Evolutionary conservation across 805 yeast genomes (phyloP).

Genomic region (Lipomyces oligophaga): DNA sequence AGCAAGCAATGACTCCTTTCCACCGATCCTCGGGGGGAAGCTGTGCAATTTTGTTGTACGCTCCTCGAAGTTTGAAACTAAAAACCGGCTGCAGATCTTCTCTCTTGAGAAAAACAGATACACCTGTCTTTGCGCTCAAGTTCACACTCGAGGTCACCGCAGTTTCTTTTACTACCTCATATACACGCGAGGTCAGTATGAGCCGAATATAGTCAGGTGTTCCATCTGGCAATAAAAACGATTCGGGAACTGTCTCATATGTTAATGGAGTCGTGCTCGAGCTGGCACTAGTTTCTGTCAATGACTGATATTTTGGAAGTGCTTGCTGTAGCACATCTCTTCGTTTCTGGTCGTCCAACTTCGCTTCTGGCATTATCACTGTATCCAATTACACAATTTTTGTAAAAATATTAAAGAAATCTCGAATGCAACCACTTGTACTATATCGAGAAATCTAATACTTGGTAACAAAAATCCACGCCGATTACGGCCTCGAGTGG

Average conservation of each 20-base stretch:
- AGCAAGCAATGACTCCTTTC: constrained; percentile 92
- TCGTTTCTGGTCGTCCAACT: constrained; percentile 2
- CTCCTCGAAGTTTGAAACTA: constrained; percentile 94
- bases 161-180: constrained; percentile 89
- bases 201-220: constrained; percentile 91
- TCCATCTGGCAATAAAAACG: constrained; percentile 41
- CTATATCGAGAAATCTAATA: neutral
- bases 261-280: constrained; percentile 1
- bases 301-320: constrained; percentile 8
- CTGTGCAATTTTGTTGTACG: constrained; percentile 94
- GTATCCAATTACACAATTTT: neutral
- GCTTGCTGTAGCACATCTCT: constrained; percentile 7
- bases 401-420: neutral
- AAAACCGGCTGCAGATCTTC: constrained; percentile 95
- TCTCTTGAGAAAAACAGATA: constrained; percentile 76
- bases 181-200: constrained; percentile 86
- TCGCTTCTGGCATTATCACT: neutral
- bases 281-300: constrained; percentile 13
- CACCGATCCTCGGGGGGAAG: constrained; percentile 54
- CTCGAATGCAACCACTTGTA: neutral
- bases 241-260: constrained; percentile 18
- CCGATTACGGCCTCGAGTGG: neutral
- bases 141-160: constrained; percentile 75
- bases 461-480: neutral
- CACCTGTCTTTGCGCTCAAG: constrained; percentile 67